These are phyloP conservation scores for Cokeromyces recurvatus DNA, from an alignment of 371 early-diverging fungal species.

Conservation along the genomic window DNA sequence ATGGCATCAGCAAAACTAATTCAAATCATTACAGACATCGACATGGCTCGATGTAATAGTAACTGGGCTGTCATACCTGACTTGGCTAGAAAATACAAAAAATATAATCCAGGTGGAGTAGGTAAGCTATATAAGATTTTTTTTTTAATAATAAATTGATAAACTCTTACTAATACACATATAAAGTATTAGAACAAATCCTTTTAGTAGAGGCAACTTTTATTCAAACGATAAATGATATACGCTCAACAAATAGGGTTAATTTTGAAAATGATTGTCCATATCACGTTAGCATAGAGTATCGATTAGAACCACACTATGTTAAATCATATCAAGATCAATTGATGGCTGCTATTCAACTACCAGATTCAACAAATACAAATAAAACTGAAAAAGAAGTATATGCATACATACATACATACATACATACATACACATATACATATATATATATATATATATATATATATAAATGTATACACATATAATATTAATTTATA, in stretches of 20 bases:
- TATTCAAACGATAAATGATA: conserved; percentile 1
- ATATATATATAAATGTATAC: too few relatives aligned
- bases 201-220: conserved; percentile 37
- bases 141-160: not conserved
- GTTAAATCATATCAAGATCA: conserved; percentile 25
- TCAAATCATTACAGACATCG: conserved; percentile 43
- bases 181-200: conserved; percentile 42
- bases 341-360: conserved; percentile 18
- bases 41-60: conserved; percentile 47
- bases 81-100: conserved; percentile 57
- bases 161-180: not conserved
- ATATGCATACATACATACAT: conserved; percentile 2
- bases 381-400: conserved; percentile 27
- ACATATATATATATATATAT: not conserved
- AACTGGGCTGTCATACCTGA: conserved; percentile 50
- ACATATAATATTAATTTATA: too few relatives aligned
- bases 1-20: conserved; percentile 27
- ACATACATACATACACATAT: not conserved
- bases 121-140: too few relatives aligned
- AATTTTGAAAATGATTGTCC: conserved; percentile 27
- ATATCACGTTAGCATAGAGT: conserved; percentile 19
- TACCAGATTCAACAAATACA: conserved; percentile 1
- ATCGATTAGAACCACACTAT: conserved; percentile 18
- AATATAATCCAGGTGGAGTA: conserved; percentile 54
- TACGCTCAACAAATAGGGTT: conserved; percentile 3